phyloP scores from a whole-genome alignment of 2,329 filamentous ascomycete species.

The Ambrosiella xylebori region DNA sequence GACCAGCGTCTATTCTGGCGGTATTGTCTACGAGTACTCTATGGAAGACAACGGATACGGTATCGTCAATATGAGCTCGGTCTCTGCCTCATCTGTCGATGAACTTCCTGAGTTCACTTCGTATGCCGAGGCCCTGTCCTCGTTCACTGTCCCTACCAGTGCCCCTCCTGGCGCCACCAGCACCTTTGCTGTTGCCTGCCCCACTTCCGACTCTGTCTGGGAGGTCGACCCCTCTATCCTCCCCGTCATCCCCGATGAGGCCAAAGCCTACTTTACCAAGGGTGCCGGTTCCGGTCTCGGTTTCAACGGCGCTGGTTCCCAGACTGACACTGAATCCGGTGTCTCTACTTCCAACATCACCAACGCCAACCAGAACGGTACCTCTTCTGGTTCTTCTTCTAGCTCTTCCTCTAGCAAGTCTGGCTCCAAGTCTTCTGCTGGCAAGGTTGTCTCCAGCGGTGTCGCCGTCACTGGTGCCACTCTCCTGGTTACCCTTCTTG shows the following conservation, averaged over 20 bases:
- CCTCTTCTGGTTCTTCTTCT: not conserved
- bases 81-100: conserved; percentile 31
- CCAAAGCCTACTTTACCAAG: conserved; percentile 34
- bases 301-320: conserved; percentile 35
- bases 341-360: conserved; percentile 28
- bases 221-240: conserved; percentile 32
- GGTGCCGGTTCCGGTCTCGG: conserved; percentile 38
- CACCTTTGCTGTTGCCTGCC: conserved; percentile 31
- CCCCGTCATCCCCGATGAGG: conserved; percentile 33
- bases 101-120: conserved; percentile 44
- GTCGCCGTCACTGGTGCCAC: conserved; percentile 20
- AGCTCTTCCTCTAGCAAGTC: conserved; percentile 15
- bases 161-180: conserved; percentile 31
- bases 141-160: conserved; percentile 34
- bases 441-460: conserved; percentile 18
- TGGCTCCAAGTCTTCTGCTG: conserved; percentile 18
- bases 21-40: conserved; percentile 90
- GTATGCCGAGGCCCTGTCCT: conserved; percentile 30
- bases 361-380: conserved; percentile 16
- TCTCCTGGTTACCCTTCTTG: conserved; percentile 23
- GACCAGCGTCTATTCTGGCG: conserved; percentile 83
- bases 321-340: conserved; percentile 30
- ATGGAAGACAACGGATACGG: conserved; percentile 65
- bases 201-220: conserved; percentile 31
- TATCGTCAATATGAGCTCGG: conserved; percentile 46